Evolutionary conservation across 2,329 filamentous ascomycete species (phyloP).

Genomic region (Plenodomus tracheiphilus): DNA sequence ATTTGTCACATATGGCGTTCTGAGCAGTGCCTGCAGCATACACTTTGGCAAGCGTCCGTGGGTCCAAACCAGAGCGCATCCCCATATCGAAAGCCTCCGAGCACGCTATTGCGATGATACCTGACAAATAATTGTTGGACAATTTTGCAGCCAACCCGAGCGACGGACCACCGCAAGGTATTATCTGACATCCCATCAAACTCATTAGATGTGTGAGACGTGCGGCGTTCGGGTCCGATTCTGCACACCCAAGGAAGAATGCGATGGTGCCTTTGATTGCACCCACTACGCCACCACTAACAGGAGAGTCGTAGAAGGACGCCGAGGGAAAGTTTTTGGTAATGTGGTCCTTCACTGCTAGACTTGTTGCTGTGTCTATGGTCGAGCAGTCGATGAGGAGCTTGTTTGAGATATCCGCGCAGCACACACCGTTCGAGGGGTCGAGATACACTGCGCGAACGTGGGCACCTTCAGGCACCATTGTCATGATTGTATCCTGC

Average conservation of each 20-base stretch:
- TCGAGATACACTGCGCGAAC: conserved; percentile 57
- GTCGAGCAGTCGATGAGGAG: conserved; percentile 60
- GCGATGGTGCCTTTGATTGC: conserved; percentile 56
- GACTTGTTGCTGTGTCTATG: conserved; percentile 58
- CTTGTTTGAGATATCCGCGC: conserved; percentile 48
- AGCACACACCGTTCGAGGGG: conserved; percentile 48
- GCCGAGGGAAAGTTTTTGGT: conserved; percentile 44
- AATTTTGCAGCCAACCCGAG: conserved; percentile 63
- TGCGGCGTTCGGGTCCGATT: conserved; percentile 50
- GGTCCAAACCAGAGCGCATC: conserved; percentile 61
- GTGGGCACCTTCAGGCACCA: conserved; percentile 58
- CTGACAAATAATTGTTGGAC: conserved; percentile 64
- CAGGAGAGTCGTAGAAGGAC: conserved; percentile 58
- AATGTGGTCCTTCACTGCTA: conserved; percentile 50
- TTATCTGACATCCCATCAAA: conserved; percentile 58
- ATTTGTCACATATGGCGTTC: conserved; percentile 56
- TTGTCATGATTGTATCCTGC: conserved; percentile 56
- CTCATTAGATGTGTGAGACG: conserved; percentile 51
- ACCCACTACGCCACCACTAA: conserved; percentile 58
- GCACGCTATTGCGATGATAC: conserved; percentile 61
- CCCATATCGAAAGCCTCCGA: conserved; percentile 65
- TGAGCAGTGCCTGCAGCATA: conserved; percentile 58
- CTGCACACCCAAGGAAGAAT: conserved; percentile 59
- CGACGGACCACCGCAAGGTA: conserved; percentile 60
- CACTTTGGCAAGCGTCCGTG: conserved; percentile 56